Evolutionary conservation across 108 stramenopile species (phyloP), one percentile per base, ranked within the genome.

Genomic region (Epipyxis sp.): DNA sequence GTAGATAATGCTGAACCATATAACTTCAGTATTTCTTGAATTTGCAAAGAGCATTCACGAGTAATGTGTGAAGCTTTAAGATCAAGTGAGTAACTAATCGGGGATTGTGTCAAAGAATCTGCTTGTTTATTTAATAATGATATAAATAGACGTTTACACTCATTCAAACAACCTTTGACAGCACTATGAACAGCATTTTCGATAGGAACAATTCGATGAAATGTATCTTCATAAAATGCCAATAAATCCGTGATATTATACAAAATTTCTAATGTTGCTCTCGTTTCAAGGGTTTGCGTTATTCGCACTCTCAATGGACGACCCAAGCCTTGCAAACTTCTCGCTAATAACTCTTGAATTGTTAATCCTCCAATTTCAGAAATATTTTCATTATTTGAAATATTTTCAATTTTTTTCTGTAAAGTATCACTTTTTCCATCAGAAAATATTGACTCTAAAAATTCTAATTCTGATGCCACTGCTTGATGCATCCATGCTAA

Each of bases 401-500:
- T 37, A 20, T 25, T 25, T 37, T 68, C 39, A 25, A n/a, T n/a
- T 50, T 50, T 50, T 6, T 50, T 20, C 20, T 50, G 6, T 13
- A 13, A 13, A 50, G 20, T 20, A 20, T 50, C 46, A 50, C 46
- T 20, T 13, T 6, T 20, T 13, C 20, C 20, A 20, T 50, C 20
- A 20, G 13, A 6, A 67, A 67, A 67, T 6, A 67, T 43, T 13
- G 20, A 6, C 6, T 43, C 46, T 13, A 34, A 3, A 37, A 74
- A 74, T 32, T 74, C 71, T 27, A 3, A 27, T 39, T 74, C 71
- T 13, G 35, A 6, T 37, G 71, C 71, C 27, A 74, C 3, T 27
- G 25, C 13, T 37, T 74, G 71, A 42, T 74, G 71, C 40, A 74
- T 32, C 6, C 6, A 74, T 10, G 71, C 71, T 42, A 74, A 42